phyloP scores from a whole-genome alignment of 257 asterid species.

The Eucommia ulmoides region DNA sequence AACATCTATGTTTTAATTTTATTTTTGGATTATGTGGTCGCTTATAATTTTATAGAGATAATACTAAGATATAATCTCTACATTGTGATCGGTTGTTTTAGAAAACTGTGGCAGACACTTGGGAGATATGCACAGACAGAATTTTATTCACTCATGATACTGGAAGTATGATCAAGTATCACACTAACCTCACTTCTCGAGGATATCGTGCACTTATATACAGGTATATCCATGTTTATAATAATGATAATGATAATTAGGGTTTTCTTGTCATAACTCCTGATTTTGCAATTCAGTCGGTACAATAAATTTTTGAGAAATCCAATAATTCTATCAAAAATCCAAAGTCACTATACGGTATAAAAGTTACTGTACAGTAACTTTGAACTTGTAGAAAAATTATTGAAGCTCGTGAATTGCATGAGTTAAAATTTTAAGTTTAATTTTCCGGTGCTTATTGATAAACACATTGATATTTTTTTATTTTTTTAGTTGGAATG shows the following conservation, averaged over 20 bases:
- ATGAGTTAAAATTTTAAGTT: no score
- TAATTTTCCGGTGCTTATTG: no score
- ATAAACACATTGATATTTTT: no score
- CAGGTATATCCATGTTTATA: conserved; percentile 27
- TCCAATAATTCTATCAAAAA: not conserved
- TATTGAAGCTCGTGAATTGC: no score
- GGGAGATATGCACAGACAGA: conserved; percentile 66
- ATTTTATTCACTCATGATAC: conserved; percentile 52
- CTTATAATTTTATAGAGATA: no score
- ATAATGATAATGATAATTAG: not conserved
- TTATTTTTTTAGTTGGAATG: no score
- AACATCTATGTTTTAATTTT: conserved; percentile 8
- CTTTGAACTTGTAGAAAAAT: no score
- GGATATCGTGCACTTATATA: conserved; percentile 80
- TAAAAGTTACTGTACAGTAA: not conserved
- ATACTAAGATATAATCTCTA: no score
- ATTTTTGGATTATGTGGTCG: conserved; percentile 3
- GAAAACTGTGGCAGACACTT: conserved; percentile 34
- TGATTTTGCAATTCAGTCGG: not conserved
- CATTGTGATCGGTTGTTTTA: no score
- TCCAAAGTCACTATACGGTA: not conserved
- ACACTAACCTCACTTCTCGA: conserved; percentile 61
- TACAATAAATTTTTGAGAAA: not conserved
- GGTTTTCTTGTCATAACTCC: not conserved
- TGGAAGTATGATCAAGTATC: conserved; percentile 94